phyloP scores from a whole-genome alignment of 805 yeast species.

The Ogataea degrootiae region DNA sequence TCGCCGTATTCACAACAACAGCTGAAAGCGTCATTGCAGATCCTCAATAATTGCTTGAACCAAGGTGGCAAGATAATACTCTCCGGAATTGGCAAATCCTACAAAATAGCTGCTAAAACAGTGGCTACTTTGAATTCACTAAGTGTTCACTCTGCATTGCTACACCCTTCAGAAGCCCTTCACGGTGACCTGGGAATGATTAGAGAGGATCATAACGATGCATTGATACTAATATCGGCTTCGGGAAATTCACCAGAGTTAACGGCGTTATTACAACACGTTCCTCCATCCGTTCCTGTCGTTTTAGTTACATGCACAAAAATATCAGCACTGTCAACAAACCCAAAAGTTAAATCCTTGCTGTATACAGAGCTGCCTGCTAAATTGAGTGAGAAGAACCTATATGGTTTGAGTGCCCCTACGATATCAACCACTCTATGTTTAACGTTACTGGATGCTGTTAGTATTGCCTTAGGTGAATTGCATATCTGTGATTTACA shows the following conservation, averaged over 20 bases:
- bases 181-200: conserved; percentile 87
- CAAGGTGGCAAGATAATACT: conserved; percentile 66
- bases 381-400: conserved; percentile 49
- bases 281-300: conserved; percentile 48
- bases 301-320: conserved; percentile 61
- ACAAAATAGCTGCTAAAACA: conserved; percentile 70
- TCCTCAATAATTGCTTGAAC: conserved; percentile 38
- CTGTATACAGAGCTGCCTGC: conserved; percentile 60
- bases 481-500: conserved; percentile 52
- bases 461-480: conserved; percentile 69
- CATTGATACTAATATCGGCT: conserved; percentile 63
- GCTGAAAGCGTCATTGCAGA: conserved; percentile 37
- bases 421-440: conserved; percentile 79
- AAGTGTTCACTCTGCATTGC: conserved; percentile 57
- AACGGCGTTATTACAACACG: conserved; percentile 49
- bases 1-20: conserved; percentile 44
- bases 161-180: conserved; percentile 85
- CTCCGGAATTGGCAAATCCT: conserved; percentile 83
- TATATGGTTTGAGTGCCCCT: conserved; percentile 84
- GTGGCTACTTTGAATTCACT: conserved; percentile 82
- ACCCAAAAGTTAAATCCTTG: conserved; percentile 45
- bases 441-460: conserved; percentile 72
- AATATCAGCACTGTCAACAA: conserved; percentile 49
- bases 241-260: conserved; percentile 85
- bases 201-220: conserved; percentile 48